A percentile compares a stretch with the other conserved stretches of the same genome.
Evolutionary conservation across 306 rosid genomes (phyloP).

Genomic region (Spatholobus suberectus): DNA sequence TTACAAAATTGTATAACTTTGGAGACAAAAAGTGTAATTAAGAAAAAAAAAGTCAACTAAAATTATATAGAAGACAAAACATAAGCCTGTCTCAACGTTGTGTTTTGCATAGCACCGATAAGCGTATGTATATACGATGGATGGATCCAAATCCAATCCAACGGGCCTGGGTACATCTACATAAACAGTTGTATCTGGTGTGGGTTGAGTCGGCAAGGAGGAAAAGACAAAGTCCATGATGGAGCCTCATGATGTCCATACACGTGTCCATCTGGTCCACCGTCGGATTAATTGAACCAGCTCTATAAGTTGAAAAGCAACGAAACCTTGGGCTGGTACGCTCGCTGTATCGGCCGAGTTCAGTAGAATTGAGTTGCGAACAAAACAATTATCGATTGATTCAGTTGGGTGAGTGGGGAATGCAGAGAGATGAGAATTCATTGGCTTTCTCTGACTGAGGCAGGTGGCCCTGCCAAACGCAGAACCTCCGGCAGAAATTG

Average conservation of each 20-base stretch:
- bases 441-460: slow-evolving; percentile 52
- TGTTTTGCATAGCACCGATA: background rate
- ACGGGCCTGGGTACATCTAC: background rate
- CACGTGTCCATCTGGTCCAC: slow-evolving; percentile 26
- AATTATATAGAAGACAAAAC: background rate
- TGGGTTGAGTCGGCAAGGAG: background rate
- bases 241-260: slow-evolving; percentile 18
- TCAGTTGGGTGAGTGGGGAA: slow-evolving; percentile 25
- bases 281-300: background rate
- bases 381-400: background rate
- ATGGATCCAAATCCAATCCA: background rate
- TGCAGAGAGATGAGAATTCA: slow-evolving; percentile 84
- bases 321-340: background rate
- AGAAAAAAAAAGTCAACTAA: too few species aligned
- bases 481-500: slow-evolving; percentile 76
- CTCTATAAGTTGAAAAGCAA: background rate
- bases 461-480: slow-evolving; percentile 41
- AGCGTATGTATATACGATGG: too few species aligned
- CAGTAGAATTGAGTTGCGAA: background rate
- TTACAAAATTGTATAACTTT: too few species aligned
- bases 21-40: too few species aligned
- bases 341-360: background rate
- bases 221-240: background rate
- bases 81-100: background rate
- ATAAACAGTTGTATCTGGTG: background rate